Conservation (phyloP, 2,329 filamentous ascomycete species). For the Colletotrichum incanum region DNA sequence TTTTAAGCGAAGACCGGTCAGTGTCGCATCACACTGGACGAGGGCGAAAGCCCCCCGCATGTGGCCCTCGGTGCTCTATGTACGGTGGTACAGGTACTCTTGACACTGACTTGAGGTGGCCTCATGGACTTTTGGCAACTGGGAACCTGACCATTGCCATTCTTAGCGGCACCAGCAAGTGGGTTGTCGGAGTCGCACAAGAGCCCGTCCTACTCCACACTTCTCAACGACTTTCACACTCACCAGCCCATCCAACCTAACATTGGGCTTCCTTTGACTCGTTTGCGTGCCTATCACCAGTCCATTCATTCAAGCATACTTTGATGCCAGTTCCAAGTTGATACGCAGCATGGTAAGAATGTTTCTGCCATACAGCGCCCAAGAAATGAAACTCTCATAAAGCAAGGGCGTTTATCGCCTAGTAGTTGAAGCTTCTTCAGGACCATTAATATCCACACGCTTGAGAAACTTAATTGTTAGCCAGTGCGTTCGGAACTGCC, state of each 20-base stretch:
- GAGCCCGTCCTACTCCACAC: constrained; percentile 6
- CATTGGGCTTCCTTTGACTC: not conserved
- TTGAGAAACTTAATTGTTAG: not conserved
- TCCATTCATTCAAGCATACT: not conserved
- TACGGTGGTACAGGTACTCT: not conserved
- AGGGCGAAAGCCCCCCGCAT: not conserved
- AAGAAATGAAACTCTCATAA: not conserved
- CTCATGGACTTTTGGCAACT: constrained; percentile 15
- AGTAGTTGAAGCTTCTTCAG: not conserved
- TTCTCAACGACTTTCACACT: not conserved
- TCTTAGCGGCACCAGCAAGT: not conserved
- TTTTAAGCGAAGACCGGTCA: not conserved
- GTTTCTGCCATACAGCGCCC: not conserved
- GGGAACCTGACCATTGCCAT: not conserved
- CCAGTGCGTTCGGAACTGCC: too few relatives aligned
- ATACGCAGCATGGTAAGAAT: not conserved
- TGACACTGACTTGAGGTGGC: not conserved
- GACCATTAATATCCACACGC: not conserved
- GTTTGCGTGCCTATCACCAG: not conserved
- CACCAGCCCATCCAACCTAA: not conserved
- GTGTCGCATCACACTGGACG: constrained; percentile 5
- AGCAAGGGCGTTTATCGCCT: not conserved
- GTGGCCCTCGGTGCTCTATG: not conserved
- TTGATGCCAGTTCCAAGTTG: not conserved
- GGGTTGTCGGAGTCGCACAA: constrained; percentile 20